phyloP scores from a whole-genome alignment of 768 basidiomycete species.

The Termitomyces sp. region DNA sequence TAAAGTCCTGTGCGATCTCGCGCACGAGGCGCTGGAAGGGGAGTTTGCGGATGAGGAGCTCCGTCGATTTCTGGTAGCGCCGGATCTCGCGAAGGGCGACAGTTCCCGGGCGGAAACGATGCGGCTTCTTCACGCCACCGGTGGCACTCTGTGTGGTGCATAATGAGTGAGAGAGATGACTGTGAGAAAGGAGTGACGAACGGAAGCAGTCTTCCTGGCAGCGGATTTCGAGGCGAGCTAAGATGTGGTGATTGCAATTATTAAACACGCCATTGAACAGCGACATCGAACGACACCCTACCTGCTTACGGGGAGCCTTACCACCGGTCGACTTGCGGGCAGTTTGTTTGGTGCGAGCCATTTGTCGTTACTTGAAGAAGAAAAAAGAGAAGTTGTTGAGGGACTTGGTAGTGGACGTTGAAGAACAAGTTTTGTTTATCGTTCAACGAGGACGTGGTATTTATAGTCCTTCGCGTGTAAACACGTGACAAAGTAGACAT shows the following conservation, averaged over 20 bases:
- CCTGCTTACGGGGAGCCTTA: constrained; percentile 17
- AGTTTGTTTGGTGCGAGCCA: constrained; percentile 17
- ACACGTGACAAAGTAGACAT: no score
- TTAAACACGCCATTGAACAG: background rate
- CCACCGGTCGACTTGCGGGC: constrained; percentile 17
- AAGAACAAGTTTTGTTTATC: no score
- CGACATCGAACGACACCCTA: background rate
- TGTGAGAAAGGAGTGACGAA: background rate
- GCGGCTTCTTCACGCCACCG: constrained; percentile 24
- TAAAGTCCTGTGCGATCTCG: constrained; percentile 64
- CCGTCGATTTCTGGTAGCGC: constrained; percentile 81
- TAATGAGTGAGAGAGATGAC: background rate
- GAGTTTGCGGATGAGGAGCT: constrained; percentile 79
- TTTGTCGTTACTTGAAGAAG: background rate
- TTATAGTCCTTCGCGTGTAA: no score
- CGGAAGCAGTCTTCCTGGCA: constrained; percentile 12
- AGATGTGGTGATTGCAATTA: background rate
- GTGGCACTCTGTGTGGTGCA: constrained; percentile 4
- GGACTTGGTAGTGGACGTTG: no score
- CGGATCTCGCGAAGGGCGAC: constrained; percentile 84
- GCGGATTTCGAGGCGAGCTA: constrained; percentile 16
- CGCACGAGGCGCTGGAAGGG: constrained; percentile 82
- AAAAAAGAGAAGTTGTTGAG: no score
- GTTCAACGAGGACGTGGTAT: no score
- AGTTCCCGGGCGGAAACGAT: constrained; percentile 74